Conservation (phyloP, 805 yeast genomes). For the Starmerella apicola region DNA sequence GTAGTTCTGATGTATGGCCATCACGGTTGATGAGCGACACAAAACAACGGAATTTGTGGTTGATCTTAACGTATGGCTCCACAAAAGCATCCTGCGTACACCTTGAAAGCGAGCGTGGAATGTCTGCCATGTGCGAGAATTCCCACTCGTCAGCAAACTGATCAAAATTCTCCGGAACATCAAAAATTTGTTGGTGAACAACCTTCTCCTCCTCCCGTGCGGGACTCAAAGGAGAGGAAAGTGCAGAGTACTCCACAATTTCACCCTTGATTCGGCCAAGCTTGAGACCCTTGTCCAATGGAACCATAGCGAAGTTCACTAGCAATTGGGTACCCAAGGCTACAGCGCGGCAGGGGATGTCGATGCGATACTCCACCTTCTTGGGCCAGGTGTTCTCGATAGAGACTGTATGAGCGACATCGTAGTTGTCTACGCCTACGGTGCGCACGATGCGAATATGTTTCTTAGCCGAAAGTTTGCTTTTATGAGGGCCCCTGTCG, state of each 20-base stretch:
- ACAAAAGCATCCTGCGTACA: constrained; percentile 84
- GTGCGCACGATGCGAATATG: constrained; percentile 77
- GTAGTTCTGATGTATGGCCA: constrained; percentile 81
- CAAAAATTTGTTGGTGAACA: constrained; percentile 38
- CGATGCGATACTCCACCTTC: constrained; percentile 79
- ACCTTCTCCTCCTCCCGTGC: constrained; percentile 51
- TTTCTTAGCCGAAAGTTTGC: constrained; percentile 51
- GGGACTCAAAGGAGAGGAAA: constrained; percentile 43
- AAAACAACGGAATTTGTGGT: constrained; percentile 77
- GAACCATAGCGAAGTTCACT: constrained; percentile 58
- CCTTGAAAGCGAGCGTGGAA: constrained; percentile 63
- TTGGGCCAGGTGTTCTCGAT: constrained; percentile 94
- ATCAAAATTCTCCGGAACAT: constrained; percentile 30
- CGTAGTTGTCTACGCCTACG: constrained; percentile 73
- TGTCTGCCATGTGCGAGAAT: constrained; percentile 41
- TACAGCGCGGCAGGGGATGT: constrained; percentile 75
- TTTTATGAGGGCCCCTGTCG: constrained; percentile 69
- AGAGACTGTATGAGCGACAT: constrained; percentile 79
- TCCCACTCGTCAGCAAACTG: constrained; percentile 55
- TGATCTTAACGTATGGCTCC: constrained; percentile 55
- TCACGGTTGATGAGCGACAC: constrained; percentile 74
- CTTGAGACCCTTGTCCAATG: constrained; percentile 65
- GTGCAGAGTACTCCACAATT: constrained; percentile 53
- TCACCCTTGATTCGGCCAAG: constrained; percentile 62
- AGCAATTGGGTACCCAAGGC: constrained; percentile 78